phyloP scores from a whole-genome alignment of 345 rosid genomes.

The Boechera retrofracta region DNA sequence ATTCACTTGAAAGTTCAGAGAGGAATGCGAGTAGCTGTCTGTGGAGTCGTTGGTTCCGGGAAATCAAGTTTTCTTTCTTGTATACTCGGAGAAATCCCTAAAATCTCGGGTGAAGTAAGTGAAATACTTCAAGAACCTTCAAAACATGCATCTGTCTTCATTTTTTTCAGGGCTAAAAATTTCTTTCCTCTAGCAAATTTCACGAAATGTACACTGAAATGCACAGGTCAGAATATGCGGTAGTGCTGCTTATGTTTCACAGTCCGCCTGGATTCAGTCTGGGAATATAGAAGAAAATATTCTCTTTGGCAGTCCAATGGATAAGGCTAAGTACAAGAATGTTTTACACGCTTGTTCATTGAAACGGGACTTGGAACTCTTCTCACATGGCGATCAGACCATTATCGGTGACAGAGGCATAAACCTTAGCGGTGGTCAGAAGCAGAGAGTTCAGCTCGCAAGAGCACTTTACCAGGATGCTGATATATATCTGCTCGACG shows the following conservation, averaged over 20 bases:
- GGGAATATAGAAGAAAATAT: neutral
- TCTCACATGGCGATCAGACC: neutral
- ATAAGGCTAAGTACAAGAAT: neutral
- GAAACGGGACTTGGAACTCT: neutral
- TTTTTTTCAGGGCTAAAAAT: neutral
- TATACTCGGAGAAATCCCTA: neutral
- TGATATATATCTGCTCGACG: neutral
- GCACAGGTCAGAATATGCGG: conserved; percentile 1
- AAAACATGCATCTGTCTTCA: neutral
- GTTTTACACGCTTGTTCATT: neutral
- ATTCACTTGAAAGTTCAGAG: neutral
- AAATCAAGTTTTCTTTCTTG: conserved; percentile 1
- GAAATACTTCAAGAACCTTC: neutral
- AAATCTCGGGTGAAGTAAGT: neutral
- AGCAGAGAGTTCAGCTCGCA: neutral
- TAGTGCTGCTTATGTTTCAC: neutral
- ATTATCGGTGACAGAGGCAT: neutral
- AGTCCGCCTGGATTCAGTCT: conserved; percentile 1
- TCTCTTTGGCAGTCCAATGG: conserved; percentile 1
- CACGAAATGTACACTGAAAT: neutral
- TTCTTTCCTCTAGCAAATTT: neutral
- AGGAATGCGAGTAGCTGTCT: conserved; percentile 3
- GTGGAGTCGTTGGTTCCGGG: conserved; percentile 1
- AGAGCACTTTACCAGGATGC: neutral
- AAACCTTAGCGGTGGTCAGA: neutral